Conservation (phyloP, 164 flowering plant genomes). For the Malania oleifera region DNA sequence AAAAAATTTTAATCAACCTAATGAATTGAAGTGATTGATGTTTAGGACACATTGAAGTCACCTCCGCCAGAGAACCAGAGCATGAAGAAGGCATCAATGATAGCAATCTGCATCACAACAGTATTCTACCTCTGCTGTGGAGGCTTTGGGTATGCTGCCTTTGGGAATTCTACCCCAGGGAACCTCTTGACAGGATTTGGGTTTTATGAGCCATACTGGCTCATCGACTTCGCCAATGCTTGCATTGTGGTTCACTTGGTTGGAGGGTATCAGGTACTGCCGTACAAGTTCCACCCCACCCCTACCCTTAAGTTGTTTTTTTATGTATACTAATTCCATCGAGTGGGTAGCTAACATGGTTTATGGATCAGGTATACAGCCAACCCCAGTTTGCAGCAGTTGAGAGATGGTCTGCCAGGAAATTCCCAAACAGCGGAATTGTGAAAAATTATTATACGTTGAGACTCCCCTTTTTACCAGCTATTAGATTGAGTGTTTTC, state of each 20-base stretch:
- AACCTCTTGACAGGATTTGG: neutral
- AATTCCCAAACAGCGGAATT: too few species aligned
- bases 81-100: neutral
- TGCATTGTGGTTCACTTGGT: neutral
- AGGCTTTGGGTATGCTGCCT: neutral
- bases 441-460: too few species aligned
- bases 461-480: too few species aligned
- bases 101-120: neutral
- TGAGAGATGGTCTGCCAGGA: too few species aligned
- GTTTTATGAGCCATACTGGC: neutral
- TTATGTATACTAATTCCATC: too few species aligned
- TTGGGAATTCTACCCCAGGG: neutral
- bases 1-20: neutral
- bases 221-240: neutral
- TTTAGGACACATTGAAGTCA: neutral
- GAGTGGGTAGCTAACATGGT: neutral
- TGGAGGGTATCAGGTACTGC: neutral
- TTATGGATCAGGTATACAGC: too few species aligned
- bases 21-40: neutral
- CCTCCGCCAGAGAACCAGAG: neutral
- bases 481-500: neutral
- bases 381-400: too few species aligned
- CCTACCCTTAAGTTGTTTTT: too few species aligned
- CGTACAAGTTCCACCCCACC: neutral
- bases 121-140: neutral